phyloP scores from a whole-genome alignment of 2,329 filamentous ascomycete genomes.

The Neophaeococcomyces aloes region DNA sequence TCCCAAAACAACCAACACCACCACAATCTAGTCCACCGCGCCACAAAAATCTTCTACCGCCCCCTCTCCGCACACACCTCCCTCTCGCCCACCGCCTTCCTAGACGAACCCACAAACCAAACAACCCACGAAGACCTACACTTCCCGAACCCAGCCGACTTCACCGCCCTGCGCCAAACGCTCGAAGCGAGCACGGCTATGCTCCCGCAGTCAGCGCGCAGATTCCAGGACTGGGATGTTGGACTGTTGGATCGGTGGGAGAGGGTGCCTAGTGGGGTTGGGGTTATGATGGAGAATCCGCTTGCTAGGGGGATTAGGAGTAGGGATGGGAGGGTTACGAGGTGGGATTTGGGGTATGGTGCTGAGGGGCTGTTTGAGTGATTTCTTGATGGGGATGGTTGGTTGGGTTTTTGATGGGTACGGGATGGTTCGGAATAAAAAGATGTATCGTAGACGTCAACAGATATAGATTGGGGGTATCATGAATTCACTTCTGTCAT shows the following conservation, averaged over 20 bases:
- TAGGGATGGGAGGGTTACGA: constrained; percentile 2
- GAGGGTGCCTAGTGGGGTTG: constrained; percentile 15
- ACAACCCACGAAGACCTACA: constrained; percentile 41
- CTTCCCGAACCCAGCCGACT: constrained; percentile 23
- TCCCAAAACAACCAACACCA: constrained; percentile 8
- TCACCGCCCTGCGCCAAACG: constrained; percentile 22
- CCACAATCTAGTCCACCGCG: constrained; percentile 32
- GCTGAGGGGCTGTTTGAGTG: constrained; percentile 5
- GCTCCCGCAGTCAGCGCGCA: constrained; percentile 40
- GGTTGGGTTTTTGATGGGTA: no score
- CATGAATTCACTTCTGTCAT: no score
- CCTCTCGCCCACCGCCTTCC: constrained; percentile 16
- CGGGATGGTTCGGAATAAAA: no score
- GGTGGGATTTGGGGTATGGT: constrained; percentile 5
- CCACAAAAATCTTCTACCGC: constrained; percentile 49
- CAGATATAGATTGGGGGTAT: no score
- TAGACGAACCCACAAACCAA: constrained; percentile 28
- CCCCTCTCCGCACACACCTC: constrained; percentile 21
- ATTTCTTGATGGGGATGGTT: background rate
- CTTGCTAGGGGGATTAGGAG: constrained; percentile 6
- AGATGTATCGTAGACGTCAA: no score
- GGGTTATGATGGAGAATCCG: constrained; percentile 19
- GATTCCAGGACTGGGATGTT: constrained; percentile 46
- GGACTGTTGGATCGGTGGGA: constrained; percentile 41
- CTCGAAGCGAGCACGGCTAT: constrained; percentile 34